A percentile compares a stretch with the other conserved stretches of the same genome.
Evolutionary conservation across 768 basidiomycete species (phyloP).

Genomic region (Phaeotremella fagi): DNA sequence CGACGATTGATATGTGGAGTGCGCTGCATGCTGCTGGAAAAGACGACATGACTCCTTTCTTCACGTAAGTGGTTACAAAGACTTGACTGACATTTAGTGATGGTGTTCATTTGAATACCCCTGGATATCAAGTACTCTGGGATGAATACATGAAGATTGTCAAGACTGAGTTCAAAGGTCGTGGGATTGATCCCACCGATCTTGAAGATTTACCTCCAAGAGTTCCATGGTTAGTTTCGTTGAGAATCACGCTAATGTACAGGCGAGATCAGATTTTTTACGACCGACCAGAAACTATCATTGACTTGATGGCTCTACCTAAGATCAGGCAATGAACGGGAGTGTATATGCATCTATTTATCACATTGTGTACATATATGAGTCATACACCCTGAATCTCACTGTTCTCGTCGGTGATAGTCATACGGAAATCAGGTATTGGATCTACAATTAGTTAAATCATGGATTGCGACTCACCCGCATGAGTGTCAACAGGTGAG

Average conservation of each 20-base stretch:
- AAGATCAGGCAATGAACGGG: not conserved
- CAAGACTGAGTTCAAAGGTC: conserved; percentile 23
- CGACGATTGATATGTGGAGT: not conserved
- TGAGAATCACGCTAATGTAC: not conserved
- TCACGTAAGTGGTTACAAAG: not conserved
- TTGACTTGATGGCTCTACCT: conserved; percentile 17
- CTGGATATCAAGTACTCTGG: conserved; percentile 15
- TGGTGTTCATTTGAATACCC: conserved; percentile 9
- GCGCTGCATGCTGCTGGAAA: not conserved
- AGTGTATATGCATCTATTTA: not conserved
- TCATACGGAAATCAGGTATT: too few relatives aligned
- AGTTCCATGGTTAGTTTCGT: conserved; percentile 19
- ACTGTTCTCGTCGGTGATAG: too few relatives aligned
- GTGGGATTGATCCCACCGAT: conserved; percentile 37
- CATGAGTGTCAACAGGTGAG: too few relatives aligned
- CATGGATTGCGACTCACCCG: too few relatives aligned
- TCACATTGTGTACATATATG: not conserved
- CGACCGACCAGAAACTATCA: conserved; percentile 5
- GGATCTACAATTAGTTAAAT: too few relatives aligned
- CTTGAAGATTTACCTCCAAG: conserved; percentile 19
- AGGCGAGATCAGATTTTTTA: conserved; percentile 6
- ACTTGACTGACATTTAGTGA: conserved; percentile 6
- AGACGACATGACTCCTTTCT: not conserved
- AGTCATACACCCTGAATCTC: too few relatives aligned
- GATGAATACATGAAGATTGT: conserved; percentile 10